phyloP scores from a whole-genome alignment of 768 basidiomycete species.

The Gloeopeniophorella convolvens region DNA sequence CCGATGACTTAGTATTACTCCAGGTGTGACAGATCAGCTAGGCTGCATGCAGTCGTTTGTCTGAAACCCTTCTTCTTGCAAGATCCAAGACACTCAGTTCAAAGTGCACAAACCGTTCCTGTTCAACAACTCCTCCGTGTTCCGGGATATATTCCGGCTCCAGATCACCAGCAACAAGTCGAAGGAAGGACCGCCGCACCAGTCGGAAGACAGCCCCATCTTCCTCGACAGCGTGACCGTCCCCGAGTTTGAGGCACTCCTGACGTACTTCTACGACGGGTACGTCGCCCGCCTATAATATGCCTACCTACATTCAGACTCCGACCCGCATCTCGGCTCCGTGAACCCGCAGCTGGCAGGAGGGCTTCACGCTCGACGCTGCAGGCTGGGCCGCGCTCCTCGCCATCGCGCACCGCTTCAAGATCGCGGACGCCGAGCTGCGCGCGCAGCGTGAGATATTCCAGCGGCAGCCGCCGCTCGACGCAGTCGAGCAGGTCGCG shows the following conservation, averaged over 20 bases:
- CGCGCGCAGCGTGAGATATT: conserved; percentile 11
- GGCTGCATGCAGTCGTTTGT: no score
- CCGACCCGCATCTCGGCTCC: no score
- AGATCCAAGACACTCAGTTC: not conserved
- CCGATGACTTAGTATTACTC: not conserved
- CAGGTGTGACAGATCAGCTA: not conserved
- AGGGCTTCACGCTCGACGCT: not conserved
- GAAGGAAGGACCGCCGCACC: no score
- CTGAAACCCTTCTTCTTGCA: no score
- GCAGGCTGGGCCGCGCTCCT: conserved; percentile 1
- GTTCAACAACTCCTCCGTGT: no score
- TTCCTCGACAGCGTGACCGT: conserved; percentile 6
- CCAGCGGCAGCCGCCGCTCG: not conserved
- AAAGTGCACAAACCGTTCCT: no score
- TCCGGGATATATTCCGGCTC: no score
- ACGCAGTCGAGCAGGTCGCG: not conserved
- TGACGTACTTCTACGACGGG: conserved; percentile 22
- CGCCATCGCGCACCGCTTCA: conserved; percentile 1
- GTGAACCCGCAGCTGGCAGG: not conserved
- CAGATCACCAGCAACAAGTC: no score
- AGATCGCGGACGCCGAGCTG: conserved; percentile 1
- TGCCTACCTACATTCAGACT: no score
- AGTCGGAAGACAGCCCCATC: conserved; percentile 18
- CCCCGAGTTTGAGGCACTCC: conserved; percentile 20
- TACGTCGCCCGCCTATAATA: not conserved